phyloP scores from a whole-genome alignment of 1,139 yeast genomes.

The Magnusiomyces fungicola region DNA sequence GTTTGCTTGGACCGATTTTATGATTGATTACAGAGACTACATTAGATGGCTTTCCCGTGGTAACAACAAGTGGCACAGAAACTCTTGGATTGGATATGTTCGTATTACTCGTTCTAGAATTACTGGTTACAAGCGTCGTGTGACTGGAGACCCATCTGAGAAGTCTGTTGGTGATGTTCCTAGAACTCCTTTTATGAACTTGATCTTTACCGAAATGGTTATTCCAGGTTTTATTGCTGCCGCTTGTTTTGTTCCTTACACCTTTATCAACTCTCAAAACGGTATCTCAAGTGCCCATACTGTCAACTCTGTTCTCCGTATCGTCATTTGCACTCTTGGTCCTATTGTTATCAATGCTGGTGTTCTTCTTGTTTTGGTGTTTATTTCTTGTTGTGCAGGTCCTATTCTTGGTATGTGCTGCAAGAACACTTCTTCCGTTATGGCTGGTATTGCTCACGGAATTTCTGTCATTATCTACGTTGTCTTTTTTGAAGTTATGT shows the following conservation, averaged over 20 bases:
- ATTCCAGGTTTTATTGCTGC: slow-evolving; percentile 85
- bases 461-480: slow-evolving; percentile 75
- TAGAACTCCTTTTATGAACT: slow-evolving; percentile 87
- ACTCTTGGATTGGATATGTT: slow-evolving; percentile 98
- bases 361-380: slow-evolving; percentile 51
- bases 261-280: slow-evolving; percentile 93
- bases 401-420: slow-evolving; percentile 93
- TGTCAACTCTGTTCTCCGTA: slow-evolving; percentile 78
- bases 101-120: slow-evolving; percentile 93
- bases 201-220: slow-evolving; percentile 77
- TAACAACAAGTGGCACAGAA: slow-evolving; percentile 97
- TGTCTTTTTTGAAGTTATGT: slow-evolving; percentile 85
- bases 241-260: slow-evolving; percentile 83
- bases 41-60: slow-evolving; percentile 99
- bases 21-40: slow-evolving; percentile 96
- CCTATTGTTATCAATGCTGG: slow-evolving; percentile 92
- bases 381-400: slow-evolving; percentile 93
- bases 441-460: slow-evolving; percentile 97
- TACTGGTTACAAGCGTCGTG: slow-evolving; percentile 95
- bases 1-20: slow-evolving; percentile 98
- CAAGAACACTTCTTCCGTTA: slow-evolving; percentile 94
- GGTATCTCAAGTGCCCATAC: slow-evolving; percentile 57
- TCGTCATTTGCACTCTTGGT: slow-evolving; percentile 81
- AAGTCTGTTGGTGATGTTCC: slow-evolving; percentile 91
- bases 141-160: slow-evolving; percentile 80